phyloP scores from a whole-genome alignment of 1,139 yeast genomes.

The Kodamaea ohmeri region DNA sequence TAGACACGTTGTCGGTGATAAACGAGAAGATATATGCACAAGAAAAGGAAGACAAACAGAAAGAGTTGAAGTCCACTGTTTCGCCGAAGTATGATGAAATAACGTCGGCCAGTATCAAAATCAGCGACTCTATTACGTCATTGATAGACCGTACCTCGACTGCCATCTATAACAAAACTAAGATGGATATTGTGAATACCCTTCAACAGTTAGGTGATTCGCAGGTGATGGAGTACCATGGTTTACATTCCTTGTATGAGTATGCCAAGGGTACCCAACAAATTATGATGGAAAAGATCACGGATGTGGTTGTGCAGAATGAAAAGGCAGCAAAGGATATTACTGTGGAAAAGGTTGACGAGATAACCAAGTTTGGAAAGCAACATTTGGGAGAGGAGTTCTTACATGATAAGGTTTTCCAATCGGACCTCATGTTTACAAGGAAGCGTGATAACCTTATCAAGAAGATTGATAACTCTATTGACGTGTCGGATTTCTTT shows the following conservation, averaged over 20 bases:
- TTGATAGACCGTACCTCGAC: constrained; percentile 62
- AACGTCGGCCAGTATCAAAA: constrained; percentile 49
- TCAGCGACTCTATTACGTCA: constrained; percentile 59
- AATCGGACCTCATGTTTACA: constrained; percentile 80
- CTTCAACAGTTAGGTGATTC: constrained; percentile 57
- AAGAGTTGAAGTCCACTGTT: constrained; percentile 49
- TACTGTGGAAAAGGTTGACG: constrained; percentile 59
- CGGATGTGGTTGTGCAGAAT: constrained; percentile 59
- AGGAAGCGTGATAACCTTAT: constrained; percentile 64
- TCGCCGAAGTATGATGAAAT: constrained; percentile 64
- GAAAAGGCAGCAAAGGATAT: constrained; percentile 65
- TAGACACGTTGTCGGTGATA: constrained; percentile 55
- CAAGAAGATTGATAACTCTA: constrained; percentile 55
- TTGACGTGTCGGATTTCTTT: constrained; percentile 68
- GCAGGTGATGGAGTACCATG: constrained; percentile 56
- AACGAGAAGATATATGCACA: constrained; percentile 56
- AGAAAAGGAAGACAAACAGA: constrained; percentile 45
- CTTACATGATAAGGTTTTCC: constrained; percentile 64
- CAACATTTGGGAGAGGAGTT: constrained; percentile 56
- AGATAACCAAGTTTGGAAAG: constrained; percentile 64
- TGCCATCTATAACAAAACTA: constrained; percentile 60
- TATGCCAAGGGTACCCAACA: constrained; percentile 72
- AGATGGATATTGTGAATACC: constrained; percentile 49
- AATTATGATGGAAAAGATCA: constrained; percentile 61
- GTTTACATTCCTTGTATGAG: constrained; percentile 62